A percentile compares a stretch with the other conserved stretches of the same genome.
Conservation (phyloP, 345 rosid genomes). For the Clausena lansium region DNA sequence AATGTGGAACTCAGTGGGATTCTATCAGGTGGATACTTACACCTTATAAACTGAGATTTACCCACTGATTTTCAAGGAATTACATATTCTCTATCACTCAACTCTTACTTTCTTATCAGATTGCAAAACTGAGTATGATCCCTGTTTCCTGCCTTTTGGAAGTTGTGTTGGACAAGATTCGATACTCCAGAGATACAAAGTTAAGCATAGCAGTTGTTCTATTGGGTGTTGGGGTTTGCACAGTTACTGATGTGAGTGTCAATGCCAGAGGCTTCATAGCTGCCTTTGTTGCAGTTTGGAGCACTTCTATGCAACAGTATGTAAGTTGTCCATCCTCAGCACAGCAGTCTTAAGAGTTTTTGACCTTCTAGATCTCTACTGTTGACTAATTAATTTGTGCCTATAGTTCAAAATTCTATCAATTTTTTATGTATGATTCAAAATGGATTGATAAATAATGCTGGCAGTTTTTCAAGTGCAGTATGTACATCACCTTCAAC, state of each 20-base stretch:
- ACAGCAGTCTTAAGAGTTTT: background rate
- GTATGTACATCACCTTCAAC: constrained; percentile 94
- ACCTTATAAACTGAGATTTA: background rate
- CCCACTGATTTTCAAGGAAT: constrained; percentile 8
- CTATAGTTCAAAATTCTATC: background rate
- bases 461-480: constrained; percentile 37
- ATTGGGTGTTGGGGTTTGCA: constrained; percentile 94
- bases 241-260: constrained; percentile 93
- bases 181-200: constrained; percentile 94
- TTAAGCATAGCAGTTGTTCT: constrained; percentile 86
- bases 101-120: constrained; percentile 40
- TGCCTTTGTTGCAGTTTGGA: constrained; percentile 92
- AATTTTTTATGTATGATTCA: background rate
- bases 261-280: constrained; percentile 83
- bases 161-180: constrained; percentile 82
- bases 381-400: background rate
- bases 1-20: constrained; percentile 99
- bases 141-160: constrained; percentile 96
- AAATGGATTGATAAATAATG: constrained; percentile 4
- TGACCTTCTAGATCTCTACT: background rate
- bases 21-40: constrained; percentile 70
- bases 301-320: constrained; percentile 93
- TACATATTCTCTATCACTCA: constrained; percentile 6
- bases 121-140: constrained; percentile 95
- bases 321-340: constrained; percentile 44